phyloP scores from a whole-genome alignment of 352 stramenopile species.

The Globisporangium uncinulatum region DNA sequence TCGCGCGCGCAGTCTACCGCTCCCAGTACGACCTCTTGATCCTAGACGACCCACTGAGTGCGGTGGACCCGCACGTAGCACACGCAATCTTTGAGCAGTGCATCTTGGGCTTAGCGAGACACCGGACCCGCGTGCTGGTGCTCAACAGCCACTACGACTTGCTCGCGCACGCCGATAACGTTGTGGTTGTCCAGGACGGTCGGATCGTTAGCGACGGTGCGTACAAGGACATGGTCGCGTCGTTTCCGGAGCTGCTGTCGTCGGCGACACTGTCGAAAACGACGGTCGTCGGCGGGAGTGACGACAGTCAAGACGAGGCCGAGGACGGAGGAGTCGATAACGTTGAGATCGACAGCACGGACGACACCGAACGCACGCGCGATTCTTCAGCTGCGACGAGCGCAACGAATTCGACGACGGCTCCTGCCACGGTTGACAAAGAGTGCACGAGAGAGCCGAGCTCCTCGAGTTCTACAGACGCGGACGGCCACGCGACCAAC shows the following conservation, averaged over 20 bases:
- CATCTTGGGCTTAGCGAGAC: conserved; percentile 51
- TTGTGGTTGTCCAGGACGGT: conserved; percentile 71
- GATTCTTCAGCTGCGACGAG: no score
- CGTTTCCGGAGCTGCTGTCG: conserved; percentile 21
- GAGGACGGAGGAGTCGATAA: no score
- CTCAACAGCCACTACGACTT: conserved; percentile 93
- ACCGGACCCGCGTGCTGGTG: conserved; percentile 85
- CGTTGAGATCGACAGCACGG: no score
- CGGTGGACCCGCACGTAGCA: conserved; percentile 93
- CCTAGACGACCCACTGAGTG: conserved; percentile 92
- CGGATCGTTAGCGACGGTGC: conserved; percentile 74
- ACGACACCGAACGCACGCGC: no score
- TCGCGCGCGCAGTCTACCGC: conserved; percentile 91
- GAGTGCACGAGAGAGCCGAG: no score
- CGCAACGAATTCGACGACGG: no score
- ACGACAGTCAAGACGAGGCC: no score
- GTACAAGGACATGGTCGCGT: conserved; percentile 50
- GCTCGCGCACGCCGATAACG: conserved; percentile 39
- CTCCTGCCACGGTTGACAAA: no score
- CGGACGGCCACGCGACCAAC: conserved; percentile 1
- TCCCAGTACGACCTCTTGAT: conserved; percentile 85
- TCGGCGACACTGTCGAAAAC: no score
- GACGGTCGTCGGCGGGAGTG: no score
- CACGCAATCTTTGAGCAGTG: conserved; percentile 91
- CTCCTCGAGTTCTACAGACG: no score